Evolutionary conservation across 768 basidiomycete genomes (phyloP).

Genomic region (Termitomyces sp.): DNA sequence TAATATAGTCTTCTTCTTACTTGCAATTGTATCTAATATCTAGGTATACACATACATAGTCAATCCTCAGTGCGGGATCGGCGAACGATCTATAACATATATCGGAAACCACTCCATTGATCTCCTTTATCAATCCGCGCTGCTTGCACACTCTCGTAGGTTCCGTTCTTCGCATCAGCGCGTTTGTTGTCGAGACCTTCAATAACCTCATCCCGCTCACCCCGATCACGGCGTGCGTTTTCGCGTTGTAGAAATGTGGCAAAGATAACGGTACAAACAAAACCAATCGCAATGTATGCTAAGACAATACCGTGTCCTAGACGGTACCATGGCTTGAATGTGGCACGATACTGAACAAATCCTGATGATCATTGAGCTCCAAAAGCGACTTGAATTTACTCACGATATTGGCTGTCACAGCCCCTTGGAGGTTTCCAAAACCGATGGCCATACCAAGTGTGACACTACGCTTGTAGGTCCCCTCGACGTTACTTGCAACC

Average conservation of each 20-base stretch:
- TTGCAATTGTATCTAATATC: constrained; percentile 24
- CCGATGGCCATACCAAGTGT: constrained; percentile 70
- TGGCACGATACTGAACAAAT: constrained; percentile 50
- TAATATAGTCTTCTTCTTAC: constrained; percentile 6
- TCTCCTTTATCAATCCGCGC: constrained; percentile 63
- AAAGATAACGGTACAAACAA: constrained; percentile 45
- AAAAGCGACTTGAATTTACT: constrained; percentile 16
- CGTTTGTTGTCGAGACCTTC: constrained; percentile 38
- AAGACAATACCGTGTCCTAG: constrained; percentile 67
- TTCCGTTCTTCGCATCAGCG: constrained; percentile 48
- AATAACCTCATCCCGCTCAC: constrained; percentile 65
- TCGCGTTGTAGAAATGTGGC: constrained; percentile 46
- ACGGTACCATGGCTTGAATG: constrained; percentile 62
- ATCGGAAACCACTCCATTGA: constrained; percentile 73
- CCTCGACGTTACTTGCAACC: constrained; percentile 70
- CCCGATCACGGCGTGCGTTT: constrained; percentile 57
- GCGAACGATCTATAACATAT: constrained; percentile 30
- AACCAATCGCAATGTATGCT: constrained; percentile 64
- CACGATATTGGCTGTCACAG: constrained; percentile 62
- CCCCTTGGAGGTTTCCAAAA: constrained; percentile 64
- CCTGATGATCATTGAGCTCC: background rate
- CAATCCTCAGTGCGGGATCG: background rate
- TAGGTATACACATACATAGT: constrained; percentile 9
- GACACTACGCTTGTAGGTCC: constrained; percentile 68
- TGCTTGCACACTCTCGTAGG: constrained; percentile 45